Conservation (phyloP, 139 green algal species). For the Pleodorina starrii region DNA sequence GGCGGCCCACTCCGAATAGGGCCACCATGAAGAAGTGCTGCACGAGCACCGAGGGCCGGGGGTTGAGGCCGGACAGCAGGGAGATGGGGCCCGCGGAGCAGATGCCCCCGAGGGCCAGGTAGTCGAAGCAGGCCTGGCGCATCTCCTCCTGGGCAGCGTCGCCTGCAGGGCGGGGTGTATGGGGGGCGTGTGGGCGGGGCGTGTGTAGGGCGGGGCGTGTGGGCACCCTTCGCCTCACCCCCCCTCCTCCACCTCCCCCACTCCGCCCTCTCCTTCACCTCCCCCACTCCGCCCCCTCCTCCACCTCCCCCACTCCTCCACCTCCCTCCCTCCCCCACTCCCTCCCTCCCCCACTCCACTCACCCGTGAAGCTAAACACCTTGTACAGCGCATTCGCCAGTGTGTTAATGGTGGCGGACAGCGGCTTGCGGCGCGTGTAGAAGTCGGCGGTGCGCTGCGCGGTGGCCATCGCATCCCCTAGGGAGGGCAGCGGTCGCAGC, state of each 20-base stretch:
- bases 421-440: constrained; percentile 89
- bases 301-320: too few relatives aligned
- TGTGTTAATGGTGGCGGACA: constrained; percentile 98
- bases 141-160: constrained; percentile 95
- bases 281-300: too few relatives aligned
- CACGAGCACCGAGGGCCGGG: constrained; percentile 89
- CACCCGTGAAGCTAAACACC: constrained; percentile 88
- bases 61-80: constrained; percentile 93
- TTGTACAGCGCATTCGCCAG: constrained; percentile 98
- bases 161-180: constrained; percentile 31
- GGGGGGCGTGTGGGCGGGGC: background rate
- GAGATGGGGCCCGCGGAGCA: constrained; percentile 88
- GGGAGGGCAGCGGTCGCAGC: constrained; percentile 58
- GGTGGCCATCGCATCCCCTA: constrained; percentile 79
- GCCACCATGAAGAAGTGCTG: constrained; percentile 97
- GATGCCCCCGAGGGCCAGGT: constrained; percentile 91
- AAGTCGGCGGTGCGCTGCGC: constrained; percentile 83
- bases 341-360: too few relatives aligned
- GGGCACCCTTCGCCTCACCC: too few relatives aligned
- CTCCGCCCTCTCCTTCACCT: too few relatives aligned
- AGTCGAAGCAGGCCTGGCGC: constrained; percentile 98
- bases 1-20: constrained; percentile 89
- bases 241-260: too few relatives aligned
- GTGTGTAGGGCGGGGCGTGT: too few relatives aligned
- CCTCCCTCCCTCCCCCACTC: too few relatives aligned